A percentile compares a stretch with the other conserved stretches of the same genome.
phyloP scores from a whole-genome alignment of 2,329 filamentous ascomycete species.

The Anisogramma anomala region DNA sequence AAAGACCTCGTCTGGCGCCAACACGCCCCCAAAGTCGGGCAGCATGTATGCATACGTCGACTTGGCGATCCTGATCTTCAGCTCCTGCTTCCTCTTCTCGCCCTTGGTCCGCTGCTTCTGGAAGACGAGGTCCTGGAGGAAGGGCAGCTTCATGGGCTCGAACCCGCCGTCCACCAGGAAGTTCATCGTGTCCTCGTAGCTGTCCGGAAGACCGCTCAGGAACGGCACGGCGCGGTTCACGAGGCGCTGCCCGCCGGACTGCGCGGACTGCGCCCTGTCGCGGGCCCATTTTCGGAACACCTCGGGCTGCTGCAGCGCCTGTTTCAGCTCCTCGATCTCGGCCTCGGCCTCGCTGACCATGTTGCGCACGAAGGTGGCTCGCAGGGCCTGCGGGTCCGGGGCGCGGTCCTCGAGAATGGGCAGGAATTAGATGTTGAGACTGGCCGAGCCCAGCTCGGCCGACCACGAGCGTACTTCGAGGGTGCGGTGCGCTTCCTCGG shows the following conservation, averaged over 20 bases:
- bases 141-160: constrained; percentile 33
- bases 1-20: constrained; percentile 57
- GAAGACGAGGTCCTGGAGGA: constrained; percentile 37
- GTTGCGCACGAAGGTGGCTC: constrained; percentile 34
- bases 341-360: constrained; percentile 37
- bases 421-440: constrained; percentile 57
- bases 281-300: constrained; percentile 44
- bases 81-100: constrained; percentile 38
- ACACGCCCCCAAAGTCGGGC: constrained; percentile 49
- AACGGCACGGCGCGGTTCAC: constrained; percentile 30
- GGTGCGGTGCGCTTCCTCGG: constrained; percentile 41
- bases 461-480: constrained; percentile 51
- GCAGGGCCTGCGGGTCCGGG: constrained; percentile 31
- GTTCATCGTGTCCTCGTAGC: constrained; percentile 37
- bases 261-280: constrained; percentile 25
- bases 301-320: constrained; percentile 37
- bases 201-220: constrained; percentile 38
- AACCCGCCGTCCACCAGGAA: constrained; percentile 51
- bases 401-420: constrained; percentile 54
- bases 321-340: constrained; percentile 40
- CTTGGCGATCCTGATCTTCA: constrained; percentile 49
- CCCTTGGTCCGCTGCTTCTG: constrained; percentile 40
- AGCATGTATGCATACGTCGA: constrained; percentile 57
- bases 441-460: constrained; percentile 35
- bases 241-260: constrained; percentile 26